Evolutionary conservation across 805 yeast genomes (phyloP).

Genomic region (Jamesozyma hellenica): DNA sequence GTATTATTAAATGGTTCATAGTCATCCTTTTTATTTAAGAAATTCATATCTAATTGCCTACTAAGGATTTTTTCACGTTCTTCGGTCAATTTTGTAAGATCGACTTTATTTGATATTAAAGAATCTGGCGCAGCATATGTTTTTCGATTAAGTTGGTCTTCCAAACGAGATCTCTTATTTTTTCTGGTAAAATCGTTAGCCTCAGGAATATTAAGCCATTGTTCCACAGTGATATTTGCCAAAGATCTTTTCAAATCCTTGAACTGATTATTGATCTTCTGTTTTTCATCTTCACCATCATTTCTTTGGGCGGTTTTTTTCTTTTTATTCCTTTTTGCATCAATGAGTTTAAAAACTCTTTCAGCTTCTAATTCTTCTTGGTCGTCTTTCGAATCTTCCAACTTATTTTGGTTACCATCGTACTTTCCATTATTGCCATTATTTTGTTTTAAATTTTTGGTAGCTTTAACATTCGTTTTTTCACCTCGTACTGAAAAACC

Average conservation of each 20-base stretch:
- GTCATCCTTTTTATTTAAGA: slow-evolving; percentile 7
- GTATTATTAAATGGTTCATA: slow-evolving; percentile 11
- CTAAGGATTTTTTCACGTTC: slow-evolving; percentile 54
- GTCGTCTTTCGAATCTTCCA: too few species aligned
- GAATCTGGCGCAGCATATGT: slow-evolving; percentile 79
- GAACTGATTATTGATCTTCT: slow-evolving; percentile 4
- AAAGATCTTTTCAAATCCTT: slow-evolving; percentile 55
- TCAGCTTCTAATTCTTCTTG: slow-evolving; percentile 78
- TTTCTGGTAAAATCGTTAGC: slow-evolving; percentile 77
- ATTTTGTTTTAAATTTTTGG: background rate
- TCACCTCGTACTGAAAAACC: slow-evolving; percentile 87
- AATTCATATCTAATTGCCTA: slow-evolving; percentile 39
- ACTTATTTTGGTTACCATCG: background rate
- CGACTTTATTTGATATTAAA: slow-evolving; percentile 36
- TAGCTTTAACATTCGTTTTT: slow-evolving; percentile 6
- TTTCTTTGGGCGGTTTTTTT: background rate
- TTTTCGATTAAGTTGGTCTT: slow-evolving; percentile 53
- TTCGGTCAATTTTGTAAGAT: slow-evolving; percentile 45
- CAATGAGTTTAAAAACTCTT: slow-evolving; percentile 55
- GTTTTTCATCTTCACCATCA: background rate
- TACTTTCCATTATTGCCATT: background rate
- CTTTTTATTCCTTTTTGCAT: slow-evolving; percentile 35
- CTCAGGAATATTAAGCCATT: slow-evolving; percentile 81
- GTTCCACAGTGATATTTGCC: slow-evolving; percentile 46
- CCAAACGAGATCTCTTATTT: slow-evolving; percentile 61